A percentile compares a stretch with the other conserved stretches of the same genome.
Evolutionary conservation across 2,329 filamentous ascomycete species (phyloP).

Genomic region (Lasiodiplodia theobromae): DNA sequence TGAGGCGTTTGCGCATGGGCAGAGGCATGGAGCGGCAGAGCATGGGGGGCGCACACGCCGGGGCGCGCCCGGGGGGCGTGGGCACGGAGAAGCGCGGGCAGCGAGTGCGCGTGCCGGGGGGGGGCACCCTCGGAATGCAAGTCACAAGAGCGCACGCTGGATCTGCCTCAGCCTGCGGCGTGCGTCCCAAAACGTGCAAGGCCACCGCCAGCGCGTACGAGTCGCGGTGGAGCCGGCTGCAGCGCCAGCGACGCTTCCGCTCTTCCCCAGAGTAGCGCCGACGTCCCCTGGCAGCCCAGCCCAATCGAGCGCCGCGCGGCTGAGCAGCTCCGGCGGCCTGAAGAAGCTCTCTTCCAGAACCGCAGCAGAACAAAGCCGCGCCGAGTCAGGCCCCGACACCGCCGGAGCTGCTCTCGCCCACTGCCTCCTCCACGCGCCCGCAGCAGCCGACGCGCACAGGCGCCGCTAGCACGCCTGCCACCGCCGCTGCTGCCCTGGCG

Average conservation of each 20-base stretch:
- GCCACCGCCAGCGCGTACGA: conserved; percentile 28
- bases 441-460: not conserved
- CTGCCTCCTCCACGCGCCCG: conserved; percentile 7
- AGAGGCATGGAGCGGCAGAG: conserved; percentile 28
- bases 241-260: conserved; percentile 27
- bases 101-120: conserved; percentile 6
- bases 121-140: conserved; percentile 22
- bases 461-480: not conserved
- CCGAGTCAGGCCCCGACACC: conserved; percentile 20
- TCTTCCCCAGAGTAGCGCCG: conserved; percentile 28
- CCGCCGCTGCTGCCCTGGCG: not conserved
- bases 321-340: conserved; percentile 23
- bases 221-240: conserved; percentile 27
- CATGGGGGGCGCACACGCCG: conserved; percentile 26
- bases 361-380: conserved; percentile 22
- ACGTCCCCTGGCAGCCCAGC: conserved; percentile 25
- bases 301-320: conserved; percentile 26
- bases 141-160: conserved; percentile 29
- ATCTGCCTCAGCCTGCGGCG: conserved; percentile 28
- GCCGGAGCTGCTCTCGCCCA: conserved; percentile 4
- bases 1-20: conserved; percentile 30
- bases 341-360: conserved; percentile 26
- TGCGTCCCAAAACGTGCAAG: conserved; percentile 26
- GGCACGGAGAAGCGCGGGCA: conserved; percentile 16
- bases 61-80: conserved; percentile 13